Base-by-base conservation (phyloP, 2,329 filamentous ascomycete genomes). In the Aspergillus luchuensis region DNA sequence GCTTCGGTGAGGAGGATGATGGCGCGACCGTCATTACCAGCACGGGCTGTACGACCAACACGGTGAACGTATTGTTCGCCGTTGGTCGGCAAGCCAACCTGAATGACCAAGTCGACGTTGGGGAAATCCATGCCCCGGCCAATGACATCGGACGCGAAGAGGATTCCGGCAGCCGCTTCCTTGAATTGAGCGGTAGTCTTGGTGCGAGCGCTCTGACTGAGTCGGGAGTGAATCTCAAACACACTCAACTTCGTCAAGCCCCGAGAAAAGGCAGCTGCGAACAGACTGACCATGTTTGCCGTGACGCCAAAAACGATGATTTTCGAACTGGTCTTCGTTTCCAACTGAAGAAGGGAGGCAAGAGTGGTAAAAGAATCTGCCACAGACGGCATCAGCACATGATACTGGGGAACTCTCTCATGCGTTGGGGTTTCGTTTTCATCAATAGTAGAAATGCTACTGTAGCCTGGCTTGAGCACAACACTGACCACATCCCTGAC, bases 381-480 rank as follows among this genome's bases (percentile, higher is more conserved):
- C 25, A 82, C 75, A 3, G 71, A 70, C 2, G 78, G 77, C 5
- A 81, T 77, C 17, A 79, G 69, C 21, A 84, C 74, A 50, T 73
- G 78, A 70, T 79, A 81, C 62, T 84, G 82, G 2, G 79, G 78
- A 1, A 84, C 81, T 55, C 76, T 73, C 64, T 82, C 80, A 60
- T 82, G 93, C 1, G 93, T 97, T 30, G 91, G 89, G 5, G 84
- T 82, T 67, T 97, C 94, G 64, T 93, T 86, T 62, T 88, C 84
- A 60, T 85, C 81, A 63, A 97, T 90, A 15, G 91, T 96, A 73
- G 93, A 90, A 61, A 97, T 89, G 70, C 92, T 96, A 72, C 94
- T 88, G 76, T 96, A 97, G 66, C 92, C 82, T 21, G 58, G 59
- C 28, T 66, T 68, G 60, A 74, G 56, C 2, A 91, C 91, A 66